A percentile compares a stretch with the other conserved stretches of the same genome.
Conservation (phyloP, 75 land plant genomes). For the Pinus albicaulis region DNA sequence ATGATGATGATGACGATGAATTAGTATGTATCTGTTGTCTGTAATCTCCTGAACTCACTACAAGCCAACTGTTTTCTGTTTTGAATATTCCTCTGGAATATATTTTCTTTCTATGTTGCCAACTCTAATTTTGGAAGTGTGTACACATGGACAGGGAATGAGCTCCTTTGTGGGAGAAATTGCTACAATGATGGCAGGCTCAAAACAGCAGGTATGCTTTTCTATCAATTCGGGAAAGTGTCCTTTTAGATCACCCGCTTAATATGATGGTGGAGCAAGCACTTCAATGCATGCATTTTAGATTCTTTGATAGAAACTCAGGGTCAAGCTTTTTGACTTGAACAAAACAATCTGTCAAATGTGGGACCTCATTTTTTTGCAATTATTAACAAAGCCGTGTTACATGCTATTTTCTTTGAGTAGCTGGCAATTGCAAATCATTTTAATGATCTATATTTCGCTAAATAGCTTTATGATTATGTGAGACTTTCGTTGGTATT, state of each 20-base stretch:
- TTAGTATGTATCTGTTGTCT: background rate
- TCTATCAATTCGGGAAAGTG: background rate
- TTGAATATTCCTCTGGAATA: too few relatives aligned
- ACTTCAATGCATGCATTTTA: background rate
- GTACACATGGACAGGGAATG: constrained; percentile 49
- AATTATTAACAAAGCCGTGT: too few relatives aligned
- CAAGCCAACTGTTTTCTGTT: background rate
- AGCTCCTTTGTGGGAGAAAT: constrained; percentile 62
- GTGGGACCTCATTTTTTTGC: too few relatives aligned
- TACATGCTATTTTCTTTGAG: too few relatives aligned
- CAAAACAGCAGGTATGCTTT: constrained; percentile 7
- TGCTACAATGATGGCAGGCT: constrained; percentile 51
- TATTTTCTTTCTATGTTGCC: background rate
- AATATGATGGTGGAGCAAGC: background rate
- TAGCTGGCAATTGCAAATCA: too few relatives aligned
- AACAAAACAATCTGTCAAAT: too few relatives aligned
- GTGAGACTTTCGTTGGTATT: too few relatives aligned
- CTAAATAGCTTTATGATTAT: too few relatives aligned
- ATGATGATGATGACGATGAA: constrained; percentile 37
- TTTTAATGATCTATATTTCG: too few relatives aligned
- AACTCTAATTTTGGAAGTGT: constrained; percentile 8
- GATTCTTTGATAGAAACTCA: too few relatives aligned
- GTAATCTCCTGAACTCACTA: too few relatives aligned
- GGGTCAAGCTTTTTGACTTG: too few relatives aligned
- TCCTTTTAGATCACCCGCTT: background rate